Evolutionary conservation across 2,329 filamentous ascomycete species (phyloP), one percentile per base, ranked within the genome.

Genomic region (Westerdykella ornata): DNA sequence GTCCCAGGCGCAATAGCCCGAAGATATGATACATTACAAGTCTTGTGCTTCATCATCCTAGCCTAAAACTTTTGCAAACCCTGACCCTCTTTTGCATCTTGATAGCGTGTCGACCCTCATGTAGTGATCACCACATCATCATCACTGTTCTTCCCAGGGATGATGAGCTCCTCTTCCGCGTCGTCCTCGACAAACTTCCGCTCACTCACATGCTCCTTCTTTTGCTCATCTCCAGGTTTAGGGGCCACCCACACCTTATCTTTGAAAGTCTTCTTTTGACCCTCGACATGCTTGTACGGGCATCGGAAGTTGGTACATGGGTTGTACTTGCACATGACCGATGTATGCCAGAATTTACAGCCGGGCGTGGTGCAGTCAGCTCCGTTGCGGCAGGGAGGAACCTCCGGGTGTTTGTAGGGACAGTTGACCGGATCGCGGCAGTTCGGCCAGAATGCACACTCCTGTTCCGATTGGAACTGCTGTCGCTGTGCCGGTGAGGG

Each of bases 231-330:
- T 30, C 60, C 61, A 20, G 56, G 53, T 45, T 63, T 62, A 8
- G 53, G 77, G 3, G 87, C 78, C 14, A 82, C 88, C 90, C 90
- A 97, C 19, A 94, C 87, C 70, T 94, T 96, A 65, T 94, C 87
- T 46, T 82, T 78, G 67, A 88, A 90, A 12, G 78, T 80, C 54
- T 86, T 81, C 71, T 78, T 76, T 61, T 98, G 92, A 11, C 90
- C 92, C 41, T 94, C 88, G 31, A 82, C 84, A 66, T 98, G 92
- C 67, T 88, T 88, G 71, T 88, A 97, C 4, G 82, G 75, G 65
- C 92, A 98, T 54, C 73, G 77, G n/a, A 84, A 78, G 69, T 96
- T 96, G 49, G 88, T 78, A 68, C 92, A 98, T 1, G 90, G 92
- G 53, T 82, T 89, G 70, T 85, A 97, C 63, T 82, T 88, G 81